Evolutionary conservation across 805 yeast species (phyloP), one percentile per base, ranked within the genome.

Genomic region (Kazachstania bromeliacearum): DNA sequence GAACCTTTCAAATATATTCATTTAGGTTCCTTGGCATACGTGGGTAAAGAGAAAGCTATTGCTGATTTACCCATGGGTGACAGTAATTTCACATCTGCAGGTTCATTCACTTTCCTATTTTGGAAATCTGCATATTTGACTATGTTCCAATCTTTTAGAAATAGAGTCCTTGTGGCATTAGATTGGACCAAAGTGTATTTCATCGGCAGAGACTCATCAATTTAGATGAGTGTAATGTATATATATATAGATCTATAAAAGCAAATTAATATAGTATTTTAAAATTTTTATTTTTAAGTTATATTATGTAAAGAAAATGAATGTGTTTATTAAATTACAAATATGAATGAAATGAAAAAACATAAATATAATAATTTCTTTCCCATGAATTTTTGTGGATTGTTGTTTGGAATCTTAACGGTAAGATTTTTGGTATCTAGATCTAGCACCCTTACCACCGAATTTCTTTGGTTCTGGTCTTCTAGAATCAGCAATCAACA

Each of bases 401-500:
- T n/a, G n/a, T n/a, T n/a, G n/a, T n/a, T n/a, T n/a, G n/a, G n/a
- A 16, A n/a, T 18, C 46, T 75, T 89, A 92, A 88, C 98, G 98
- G 89, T 92, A 92, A 70, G 98, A 92, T 73, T 92, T 92, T 81
- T 92, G 98, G 96, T 85, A 89, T 78, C 97, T 89, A 68, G 98
- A 92, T 79, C 98, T 92, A 76, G 98, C 98, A 85, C 98, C 98
- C 73, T 94, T 95, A 80, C 98, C 98, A 79, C 98, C 98, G 79
- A 92, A 92, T 80, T 92, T 92, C 96, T 92, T 92, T 81, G 98
- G 98, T 79, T 92, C 98, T 82, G 88, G 81, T 82, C 95, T 89
- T 84, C 98, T 87, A 62, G 96, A 77, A 73, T 92, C 98, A 63
- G 98, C 97, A 72, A 92, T 92, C 75, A 92, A 82, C 69, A 92